Conservation (phyloP, 257 asterid species). For the Nicotiana knightiana region DNA sequence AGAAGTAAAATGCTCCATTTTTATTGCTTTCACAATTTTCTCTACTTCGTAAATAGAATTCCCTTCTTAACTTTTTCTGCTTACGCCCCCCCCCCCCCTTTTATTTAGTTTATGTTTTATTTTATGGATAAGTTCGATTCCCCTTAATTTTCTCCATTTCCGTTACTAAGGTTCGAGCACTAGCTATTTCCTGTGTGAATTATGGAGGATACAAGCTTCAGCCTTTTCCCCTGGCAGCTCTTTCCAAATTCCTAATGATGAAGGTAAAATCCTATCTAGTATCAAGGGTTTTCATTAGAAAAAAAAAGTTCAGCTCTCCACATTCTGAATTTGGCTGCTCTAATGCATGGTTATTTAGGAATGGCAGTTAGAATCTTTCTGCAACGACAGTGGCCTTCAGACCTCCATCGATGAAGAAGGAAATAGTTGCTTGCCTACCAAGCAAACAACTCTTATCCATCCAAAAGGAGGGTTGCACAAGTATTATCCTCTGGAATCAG, state of each 20-base stretch:
- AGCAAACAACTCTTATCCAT: conserved; percentile 43
- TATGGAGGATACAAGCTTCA: conserved; percentile 87
- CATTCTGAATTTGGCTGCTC: conserved; percentile 9
- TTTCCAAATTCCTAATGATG: conserved; percentile 73
- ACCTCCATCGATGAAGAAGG: conserved; percentile 45
- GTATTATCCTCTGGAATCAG: conserved; percentile 50
- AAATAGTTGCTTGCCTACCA: conserved; percentile 48
- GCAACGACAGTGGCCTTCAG: conserved; percentile 60
- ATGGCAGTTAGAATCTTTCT: conserved; percentile 65
- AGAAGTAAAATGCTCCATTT: not conserved
- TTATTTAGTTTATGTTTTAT: not conserved
- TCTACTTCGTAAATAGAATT: not conserved
- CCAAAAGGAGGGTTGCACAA: conserved; percentile 42
- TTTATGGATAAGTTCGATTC: not conserved
- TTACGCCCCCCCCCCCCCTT: too few species aligned
- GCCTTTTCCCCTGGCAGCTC: conserved; percentile 60
- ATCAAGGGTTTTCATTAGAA: not conserved
- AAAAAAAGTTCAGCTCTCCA: not conserved
- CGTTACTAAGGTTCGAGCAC: conserved; percentile 51
- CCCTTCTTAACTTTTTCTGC: not conserved
- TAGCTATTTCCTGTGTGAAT: conserved; percentile 63
- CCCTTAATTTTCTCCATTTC: not conserved
- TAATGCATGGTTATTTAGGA: conserved; percentile 45
- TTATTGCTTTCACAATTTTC: conserved; percentile 1
- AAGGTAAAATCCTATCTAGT: conserved; percentile 34